Base-by-base conservation (phyloP, 371 early-diverging fungal genomes). In the Capillidium rhysosporum region DNA sequence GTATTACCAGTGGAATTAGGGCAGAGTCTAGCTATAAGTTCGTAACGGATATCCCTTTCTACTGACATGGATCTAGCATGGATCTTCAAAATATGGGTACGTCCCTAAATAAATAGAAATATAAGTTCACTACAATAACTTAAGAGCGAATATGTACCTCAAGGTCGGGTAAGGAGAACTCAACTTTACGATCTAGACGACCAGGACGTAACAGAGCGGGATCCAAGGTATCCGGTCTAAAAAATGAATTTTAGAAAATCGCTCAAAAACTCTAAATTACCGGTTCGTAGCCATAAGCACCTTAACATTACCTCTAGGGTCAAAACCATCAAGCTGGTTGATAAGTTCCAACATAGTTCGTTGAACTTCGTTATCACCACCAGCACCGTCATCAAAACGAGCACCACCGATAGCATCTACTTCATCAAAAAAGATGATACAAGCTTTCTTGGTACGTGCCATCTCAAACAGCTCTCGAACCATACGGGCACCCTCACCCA, bases 261-360 rank as follows among this genome's bases (percentile, higher is more conserved):
- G 38, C 10, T 49, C 40, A 31, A n/a, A 31, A 57, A 56, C 1
- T 23, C 23, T 48, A 52, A 41, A 8, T 41, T 59, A 73, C 71
- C 77, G 68, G 71, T 97, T 97, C 24, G 98, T 97, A 2, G 98
- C 98, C 96, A 95, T 95, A 40, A 97, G 67, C n/a, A 95, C 94
- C 70, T 99, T 99, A 72, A 99, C 96, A 69, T 99, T 99, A 56
- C 99, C 99, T 56, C 99, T 81, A 28, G 95, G 87, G 65, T 99
- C 99, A 67, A 99, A 99, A 43, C 99, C 99, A 65, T 99, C 99
- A 43, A 99, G 70, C 68, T 99, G 99, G 71, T 98, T 99, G 58
- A 99, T 92, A 55, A 99, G 71, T 75, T 99, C 99, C 57, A 99
- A 71, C 99, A 99, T 99, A 8, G 99, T 99, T 62, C 99, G 80